Conservation (phyloP, 2,329 filamentous ascomycete genomes). For the Escovopsis sp. region DNA sequence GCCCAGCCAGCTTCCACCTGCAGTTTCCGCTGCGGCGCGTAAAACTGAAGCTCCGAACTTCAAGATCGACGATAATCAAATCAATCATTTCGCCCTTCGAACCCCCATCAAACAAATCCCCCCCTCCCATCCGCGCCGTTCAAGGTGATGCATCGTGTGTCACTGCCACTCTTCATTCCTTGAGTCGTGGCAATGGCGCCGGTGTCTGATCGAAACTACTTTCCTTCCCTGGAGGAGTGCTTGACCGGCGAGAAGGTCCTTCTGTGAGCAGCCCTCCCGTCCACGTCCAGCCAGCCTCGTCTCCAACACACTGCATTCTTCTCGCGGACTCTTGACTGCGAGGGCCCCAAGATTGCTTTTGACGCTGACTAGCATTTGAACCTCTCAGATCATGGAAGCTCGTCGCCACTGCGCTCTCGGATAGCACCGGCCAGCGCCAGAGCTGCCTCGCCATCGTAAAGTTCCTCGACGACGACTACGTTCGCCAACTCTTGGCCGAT, state of each 20-base stretch:
- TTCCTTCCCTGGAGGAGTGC: constrained; percentile 74
- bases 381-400: constrained; percentile 45
- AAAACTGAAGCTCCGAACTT: constrained; percentile 1
- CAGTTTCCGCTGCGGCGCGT: constrained; percentile 4
- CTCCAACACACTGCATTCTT: no score
- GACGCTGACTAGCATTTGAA: background rate
- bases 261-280: constrained; percentile 43
- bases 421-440: constrained; percentile 42
- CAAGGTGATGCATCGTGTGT: constrained; percentile 25
- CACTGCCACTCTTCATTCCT: constrained; percentile 20
- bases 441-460: constrained; percentile 40
- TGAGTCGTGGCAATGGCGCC: constrained; percentile 54
- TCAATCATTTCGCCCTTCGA: no score
- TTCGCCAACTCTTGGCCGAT: constrained; percentile 51
- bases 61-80: constrained; percentile 12
- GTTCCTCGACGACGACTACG: constrained; percentile 59
- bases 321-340: no score
- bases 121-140: constrained; percentile 5
- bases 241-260: constrained; percentile 67
- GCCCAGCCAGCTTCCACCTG: background rate
- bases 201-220: constrained; percentile 55
- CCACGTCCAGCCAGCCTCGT: background rate
- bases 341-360: no score
- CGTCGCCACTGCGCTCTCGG: constrained; percentile 38
- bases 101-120: no score